Conservation (phyloP, 306 rosid genomes). For the Fragaria iinumae region DNA sequence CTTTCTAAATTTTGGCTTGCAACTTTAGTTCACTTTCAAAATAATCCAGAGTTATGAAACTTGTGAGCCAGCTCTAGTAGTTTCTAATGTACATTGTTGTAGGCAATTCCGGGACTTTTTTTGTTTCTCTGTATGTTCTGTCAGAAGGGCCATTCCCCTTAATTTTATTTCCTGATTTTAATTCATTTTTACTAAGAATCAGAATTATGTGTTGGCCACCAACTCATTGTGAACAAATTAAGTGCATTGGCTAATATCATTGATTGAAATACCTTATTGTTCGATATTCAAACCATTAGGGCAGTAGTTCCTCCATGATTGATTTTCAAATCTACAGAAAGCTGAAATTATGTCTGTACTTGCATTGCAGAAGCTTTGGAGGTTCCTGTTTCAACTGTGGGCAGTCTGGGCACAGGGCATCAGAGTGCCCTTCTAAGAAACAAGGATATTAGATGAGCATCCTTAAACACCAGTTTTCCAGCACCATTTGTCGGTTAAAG, state of each 20-base stretch:
- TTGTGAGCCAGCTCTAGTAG: background rate
- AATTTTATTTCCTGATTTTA: background rate
- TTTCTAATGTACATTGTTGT: background rate
- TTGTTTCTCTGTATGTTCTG: background rate
- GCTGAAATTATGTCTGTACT: constrained; percentile 29
- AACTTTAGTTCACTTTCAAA: background rate
- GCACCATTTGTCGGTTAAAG: constrained; percentile 25
- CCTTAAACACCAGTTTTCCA: constrained; percentile 21
- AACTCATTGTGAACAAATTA: background rate
- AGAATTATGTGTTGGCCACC: background rate
- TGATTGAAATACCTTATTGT: background rate
- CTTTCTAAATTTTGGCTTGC: background rate
- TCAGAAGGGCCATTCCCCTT: background rate
- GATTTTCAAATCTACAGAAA: constrained; percentile 1
- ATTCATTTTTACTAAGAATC: background rate
- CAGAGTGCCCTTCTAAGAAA: constrained; percentile 72
- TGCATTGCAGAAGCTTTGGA: constrained; percentile 64
- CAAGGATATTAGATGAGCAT: constrained; percentile 37
- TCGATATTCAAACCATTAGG: background rate
- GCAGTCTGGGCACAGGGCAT: constrained; percentile 81
- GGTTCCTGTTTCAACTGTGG: constrained; percentile 96
- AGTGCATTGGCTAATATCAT: background rate
- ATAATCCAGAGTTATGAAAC: background rate
- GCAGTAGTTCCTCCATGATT: background rate
- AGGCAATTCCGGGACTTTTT: background rate